These are phyloP conservation scores for Paratrimastix pyriformis DNA, from an alignment of 78 protist species.

Conservation along the genomic window DNA sequence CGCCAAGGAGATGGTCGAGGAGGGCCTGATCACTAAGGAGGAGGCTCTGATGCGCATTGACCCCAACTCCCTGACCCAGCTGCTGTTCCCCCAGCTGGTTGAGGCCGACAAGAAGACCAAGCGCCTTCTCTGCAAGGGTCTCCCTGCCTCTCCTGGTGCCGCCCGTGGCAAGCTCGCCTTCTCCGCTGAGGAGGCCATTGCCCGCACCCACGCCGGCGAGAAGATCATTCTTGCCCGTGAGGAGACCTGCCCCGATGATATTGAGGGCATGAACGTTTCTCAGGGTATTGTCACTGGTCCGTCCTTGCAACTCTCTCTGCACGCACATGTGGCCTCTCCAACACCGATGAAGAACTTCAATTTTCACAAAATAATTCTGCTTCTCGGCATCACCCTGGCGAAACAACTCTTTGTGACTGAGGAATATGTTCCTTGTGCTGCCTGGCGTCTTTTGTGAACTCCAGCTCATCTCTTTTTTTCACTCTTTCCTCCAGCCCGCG, in stretches of 20 bases:
- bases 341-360: too few species aligned
- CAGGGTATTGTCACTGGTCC: conserved; percentile 57
- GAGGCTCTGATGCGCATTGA: conserved; percentile 52
- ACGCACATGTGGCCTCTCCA: too few species aligned
- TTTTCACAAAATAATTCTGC: too few species aligned
- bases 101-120: neutral
- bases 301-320: too few species aligned
- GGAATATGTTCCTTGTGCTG: neutral
- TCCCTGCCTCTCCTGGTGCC: conserved; percentile 63
- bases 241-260: conserved; percentile 73
- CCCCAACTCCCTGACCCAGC: conserved; percentile 22
- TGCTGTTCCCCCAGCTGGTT: conserved; percentile 18
- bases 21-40: conserved; percentile 56
- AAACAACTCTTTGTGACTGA: too few species aligned
- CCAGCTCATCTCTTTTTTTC: neutral
- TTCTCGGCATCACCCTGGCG: too few species aligned
- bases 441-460: neutral
- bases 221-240: conserved; percentile 49
- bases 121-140: conserved; percentile 37
- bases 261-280: conserved; percentile 55
- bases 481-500: conserved; percentile 37
- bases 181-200: conserved; percentile 32
- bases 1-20: conserved; percentile 63
- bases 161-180: conserved; percentile 41
- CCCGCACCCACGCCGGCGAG: conserved; percentile 17